Conservation (phyloP, 2,329 filamentous ascomycete genomes). For the Fusarium phyllophilum region DNA sequence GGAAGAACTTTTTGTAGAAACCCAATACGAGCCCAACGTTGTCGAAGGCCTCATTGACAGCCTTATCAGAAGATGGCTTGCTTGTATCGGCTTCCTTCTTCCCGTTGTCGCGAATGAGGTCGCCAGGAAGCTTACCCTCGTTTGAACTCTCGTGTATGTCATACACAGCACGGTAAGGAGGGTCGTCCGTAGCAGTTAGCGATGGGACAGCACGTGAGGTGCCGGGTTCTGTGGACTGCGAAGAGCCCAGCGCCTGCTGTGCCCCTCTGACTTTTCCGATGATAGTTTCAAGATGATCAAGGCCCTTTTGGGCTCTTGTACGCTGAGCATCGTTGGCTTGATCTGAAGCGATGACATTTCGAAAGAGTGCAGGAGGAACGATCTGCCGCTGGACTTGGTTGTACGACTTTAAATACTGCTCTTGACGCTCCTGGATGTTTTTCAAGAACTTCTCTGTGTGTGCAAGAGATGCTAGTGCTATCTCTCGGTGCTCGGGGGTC, state of each 20-base stretch:
- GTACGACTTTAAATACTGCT: constrained; percentile 25
- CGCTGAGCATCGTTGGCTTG: constrained; percentile 50
- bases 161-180: constrained; percentile 56
- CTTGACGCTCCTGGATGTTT: constrained; percentile 40
- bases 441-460: constrained; percentile 48
- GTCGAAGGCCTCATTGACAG: constrained; percentile 61
- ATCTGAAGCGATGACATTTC: constrained; percentile 51
- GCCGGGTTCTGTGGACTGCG: neutral
- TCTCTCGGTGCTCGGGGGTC: constrained; percentile 51
- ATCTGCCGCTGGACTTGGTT: constrained; percentile 42
- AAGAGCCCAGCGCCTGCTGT: constrained; percentile 29
- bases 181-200: constrained; percentile 41
- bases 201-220: neutral
- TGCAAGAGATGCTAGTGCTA: constrained; percentile 50
- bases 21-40: constrained; percentile 60
- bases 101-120: constrained; percentile 57
- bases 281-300: constrained; percentile 52
- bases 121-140: constrained; percentile 55
- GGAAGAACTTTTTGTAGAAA: constrained; percentile 61
- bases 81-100: constrained; percentile 24
- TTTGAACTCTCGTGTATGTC: constrained; percentile 53
- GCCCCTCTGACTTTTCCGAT: constrained; percentile 38
- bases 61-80: constrained; percentile 49
- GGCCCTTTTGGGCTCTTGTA: constrained; percentile 50
- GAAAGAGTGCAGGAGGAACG: constrained; percentile 53